phyloP scores from a whole-genome alignment of 345 rosid species.

The Lepidium africanum region DNA sequence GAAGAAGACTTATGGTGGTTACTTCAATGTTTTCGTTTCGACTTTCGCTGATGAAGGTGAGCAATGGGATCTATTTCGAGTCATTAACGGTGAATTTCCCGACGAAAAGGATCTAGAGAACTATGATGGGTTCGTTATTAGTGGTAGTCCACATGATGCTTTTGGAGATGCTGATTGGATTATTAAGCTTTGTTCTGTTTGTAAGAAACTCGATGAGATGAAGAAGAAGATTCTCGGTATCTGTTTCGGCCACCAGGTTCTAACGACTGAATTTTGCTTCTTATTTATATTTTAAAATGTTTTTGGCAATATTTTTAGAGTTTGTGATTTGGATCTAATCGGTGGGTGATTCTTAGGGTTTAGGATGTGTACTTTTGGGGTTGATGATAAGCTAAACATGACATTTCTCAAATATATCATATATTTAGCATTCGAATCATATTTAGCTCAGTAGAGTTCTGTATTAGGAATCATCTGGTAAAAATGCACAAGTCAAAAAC shows the following conservation, averaged over 20 bases:
- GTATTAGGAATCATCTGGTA: background rate
- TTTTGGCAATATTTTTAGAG: background rate
- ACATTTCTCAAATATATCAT: background rate
- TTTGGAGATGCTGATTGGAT: constrained; percentile 75
- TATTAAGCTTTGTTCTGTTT: constrained; percentile 52
- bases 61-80: constrained; percentile 65
- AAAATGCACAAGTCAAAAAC: no score
- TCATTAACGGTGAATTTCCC: constrained; percentile 79
- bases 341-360: background rate
- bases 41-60: constrained; percentile 72
- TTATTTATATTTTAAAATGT: no score
- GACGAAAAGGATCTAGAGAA: constrained; percentile 39
- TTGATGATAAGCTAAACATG: background rate
- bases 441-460: background rate
- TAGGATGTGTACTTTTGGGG: background rate
- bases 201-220: constrained; percentile 61
- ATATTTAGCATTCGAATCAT: background rate
- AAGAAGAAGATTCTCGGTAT: constrained; percentile 73
- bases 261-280: no score
- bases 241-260: constrained; percentile 96
- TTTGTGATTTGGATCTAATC: background rate
- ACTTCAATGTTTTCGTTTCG: constrained; percentile 58
- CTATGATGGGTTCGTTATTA: constrained; percentile 73
- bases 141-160: constrained; percentile 83
- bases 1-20: constrained; percentile 64